phyloP scores from a whole-genome alignment of 768 basidiomycete species.

The Strobilomyces dryophilus region DNA sequence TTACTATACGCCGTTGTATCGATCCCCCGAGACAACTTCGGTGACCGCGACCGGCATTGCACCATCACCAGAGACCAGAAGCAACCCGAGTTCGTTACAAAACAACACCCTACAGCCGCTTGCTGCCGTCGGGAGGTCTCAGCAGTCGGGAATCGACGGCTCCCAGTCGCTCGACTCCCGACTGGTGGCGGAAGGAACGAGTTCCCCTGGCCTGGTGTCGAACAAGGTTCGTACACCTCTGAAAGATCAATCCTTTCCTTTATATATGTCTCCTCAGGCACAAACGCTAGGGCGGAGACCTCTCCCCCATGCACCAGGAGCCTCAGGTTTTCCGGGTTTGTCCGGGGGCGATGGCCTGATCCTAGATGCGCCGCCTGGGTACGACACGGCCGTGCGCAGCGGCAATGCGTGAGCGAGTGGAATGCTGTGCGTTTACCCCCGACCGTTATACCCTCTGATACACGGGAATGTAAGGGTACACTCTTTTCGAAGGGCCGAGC shows the following conservation, averaged over 20 bases:
- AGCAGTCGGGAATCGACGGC: neutral
- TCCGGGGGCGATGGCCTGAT: neutral
- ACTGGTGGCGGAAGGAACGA: neutral
- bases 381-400: conserved; percentile 13
- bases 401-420: neutral
- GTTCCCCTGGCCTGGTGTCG: neutral
- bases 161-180: neutral
- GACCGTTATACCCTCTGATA: too few relatives aligned
- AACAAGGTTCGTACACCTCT: conserved; percentile 9
- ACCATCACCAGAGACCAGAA: conserved; percentile 7
- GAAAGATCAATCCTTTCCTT: neutral
- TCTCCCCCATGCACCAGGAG: conserved; percentile 3
- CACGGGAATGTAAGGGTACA: too few relatives aligned
- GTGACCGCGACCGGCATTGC: conserved; percentile 2
- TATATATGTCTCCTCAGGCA: conserved; percentile 1
- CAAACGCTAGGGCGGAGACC: conserved; percentile 1
- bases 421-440: too few relatives aligned
- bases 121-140: neutral
- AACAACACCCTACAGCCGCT: neutral
- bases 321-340: neutral
- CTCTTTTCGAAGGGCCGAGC: too few relatives aligned
- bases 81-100: neutral
- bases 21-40: conserved; percentile 1
- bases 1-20: conserved; percentile 3
- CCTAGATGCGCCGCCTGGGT: conserved; percentile 12